phyloP scores from a whole-genome alignment of 1,284 basidiomycete genomes.

The Inonotus obliquus region DNA sequence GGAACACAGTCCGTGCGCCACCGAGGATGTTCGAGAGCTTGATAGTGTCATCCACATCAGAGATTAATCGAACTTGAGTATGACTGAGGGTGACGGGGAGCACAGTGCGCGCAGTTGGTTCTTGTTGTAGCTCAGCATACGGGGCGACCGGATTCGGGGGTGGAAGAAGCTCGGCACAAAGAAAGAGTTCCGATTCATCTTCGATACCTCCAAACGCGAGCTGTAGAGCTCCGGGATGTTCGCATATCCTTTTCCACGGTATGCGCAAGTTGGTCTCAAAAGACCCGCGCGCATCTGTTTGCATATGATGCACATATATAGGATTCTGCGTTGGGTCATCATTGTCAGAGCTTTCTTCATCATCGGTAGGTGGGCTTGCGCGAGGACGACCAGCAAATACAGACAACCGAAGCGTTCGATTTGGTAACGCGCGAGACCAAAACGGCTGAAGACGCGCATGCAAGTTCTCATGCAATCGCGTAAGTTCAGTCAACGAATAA shows the following conservation, averaged over 20 bases:
- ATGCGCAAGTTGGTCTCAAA: slow-evolving; percentile 62
- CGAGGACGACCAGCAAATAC: slow-evolving; percentile 35
- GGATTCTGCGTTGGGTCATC: slow-evolving; percentile 42
- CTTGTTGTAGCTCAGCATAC: neutral
- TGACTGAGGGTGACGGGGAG: slow-evolving; percentile 45
- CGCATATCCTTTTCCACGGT: slow-evolving; percentile 63
- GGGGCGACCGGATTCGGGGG: slow-evolving; percentile 19
- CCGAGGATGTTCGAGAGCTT: slow-evolving; percentile 72
- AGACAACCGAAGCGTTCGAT: slow-evolving; percentile 53
- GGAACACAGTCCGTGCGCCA: slow-evolving; percentile 73
- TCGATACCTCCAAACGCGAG: slow-evolving; percentile 51
- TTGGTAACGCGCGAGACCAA: slow-evolving; percentile 64
- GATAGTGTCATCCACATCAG: slow-evolving; percentile 94
- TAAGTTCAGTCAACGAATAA: slow-evolving; percentile 33
- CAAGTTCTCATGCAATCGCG: slow-evolving; percentile 64
- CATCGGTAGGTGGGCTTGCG: slow-evolving; percentile 22
- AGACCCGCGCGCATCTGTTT: slow-evolving; percentile 63
- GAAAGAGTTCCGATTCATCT: slow-evolving; percentile 52
- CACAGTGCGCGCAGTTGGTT: slow-evolving; percentile 4
- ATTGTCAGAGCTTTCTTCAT: slow-evolving; percentile 25
- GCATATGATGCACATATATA: slow-evolving; percentile 34
- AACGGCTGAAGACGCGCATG: slow-evolving; percentile 72
- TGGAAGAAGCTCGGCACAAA: slow-evolving; percentile 50
- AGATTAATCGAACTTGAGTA: slow-evolving; percentile 71
- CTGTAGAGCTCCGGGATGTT: slow-evolving; percentile 51